A percentile compares a stretch with the other conserved stretches of the same genome.
phyloP scores from a whole-genome alignment of 1,284 basidiomycete genomes.

The Tilletia caries region DNA sequence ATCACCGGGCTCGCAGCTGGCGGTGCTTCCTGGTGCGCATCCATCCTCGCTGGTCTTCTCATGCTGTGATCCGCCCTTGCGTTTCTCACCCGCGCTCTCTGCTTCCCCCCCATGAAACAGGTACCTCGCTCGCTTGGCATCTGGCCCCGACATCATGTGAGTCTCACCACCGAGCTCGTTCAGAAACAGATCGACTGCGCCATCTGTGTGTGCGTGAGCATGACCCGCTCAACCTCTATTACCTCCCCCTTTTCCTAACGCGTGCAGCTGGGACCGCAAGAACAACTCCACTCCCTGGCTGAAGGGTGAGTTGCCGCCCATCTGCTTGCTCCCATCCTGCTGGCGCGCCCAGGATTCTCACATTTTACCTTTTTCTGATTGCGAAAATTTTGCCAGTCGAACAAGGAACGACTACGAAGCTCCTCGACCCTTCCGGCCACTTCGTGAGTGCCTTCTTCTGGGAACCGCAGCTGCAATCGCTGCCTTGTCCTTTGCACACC shows the following conservation, averaged over 20 bases:
- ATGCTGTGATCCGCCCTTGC: background rate
- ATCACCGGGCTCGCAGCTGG: conserved; percentile 43
- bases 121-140: conserved; percentile 44
- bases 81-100: background rate
- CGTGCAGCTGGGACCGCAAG: conserved; percentile 45
- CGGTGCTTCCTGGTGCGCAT: conserved; percentile 45
- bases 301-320: background rate
- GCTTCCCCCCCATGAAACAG: conserved; percentile 4
- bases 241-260: too few species aligned
- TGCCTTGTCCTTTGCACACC: too few species aligned
- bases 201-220: too few species aligned
- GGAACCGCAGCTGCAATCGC: too few species aligned
- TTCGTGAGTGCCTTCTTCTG: conserved; percentile 20
- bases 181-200: too few species aligned
- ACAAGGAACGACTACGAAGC: conserved; percentile 46
- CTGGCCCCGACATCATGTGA: conserved; percentile 44
- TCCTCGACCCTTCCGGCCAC: conserved; percentile 37
- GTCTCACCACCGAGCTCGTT: background rate
- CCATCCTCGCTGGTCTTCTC: too few species aligned
- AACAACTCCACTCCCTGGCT: conserved; percentile 49
- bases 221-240: too few species aligned
- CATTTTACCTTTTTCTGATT: background rate
- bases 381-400: conserved; percentile 30
- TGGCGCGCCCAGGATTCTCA: background rate
- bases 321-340: too few species aligned